These are phyloP conservation scores for Cladosporium sp. DNA, from an alignment of 2,329 filamentous ascomycete species.

Conservation along the genomic window DNA sequence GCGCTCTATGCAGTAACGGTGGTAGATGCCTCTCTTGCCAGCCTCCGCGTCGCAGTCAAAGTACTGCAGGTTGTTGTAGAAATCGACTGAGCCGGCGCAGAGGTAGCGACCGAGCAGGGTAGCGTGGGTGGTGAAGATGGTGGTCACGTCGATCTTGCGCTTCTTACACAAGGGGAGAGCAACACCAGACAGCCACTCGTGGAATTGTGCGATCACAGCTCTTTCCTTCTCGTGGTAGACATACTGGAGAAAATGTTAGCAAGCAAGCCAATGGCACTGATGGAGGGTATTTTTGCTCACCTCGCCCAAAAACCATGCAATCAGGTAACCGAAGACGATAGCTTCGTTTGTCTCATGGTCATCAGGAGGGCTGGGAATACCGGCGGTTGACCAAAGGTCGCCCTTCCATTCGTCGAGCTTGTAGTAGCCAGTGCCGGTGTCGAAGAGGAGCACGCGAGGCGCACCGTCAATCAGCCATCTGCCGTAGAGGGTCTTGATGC, in stretches of 20 bases:
- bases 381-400: conserved; percentile 88
- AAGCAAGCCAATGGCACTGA: neutral
- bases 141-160: conserved; percentile 92
- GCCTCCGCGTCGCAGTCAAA: conserved; percentile 97
- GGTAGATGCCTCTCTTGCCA: conserved; percentile 97
- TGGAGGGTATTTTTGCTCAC: conserved; percentile 52
- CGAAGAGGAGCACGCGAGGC: conserved; percentile 88
- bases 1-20: conserved; percentile 96
- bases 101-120: conserved; percentile 94
- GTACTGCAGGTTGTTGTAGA: conserved; percentile 97
- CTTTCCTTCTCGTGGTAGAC: conserved; percentile 88
- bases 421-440: conserved; percentile 88
- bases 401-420: conserved; percentile 96
- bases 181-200: conserved; percentile 97
- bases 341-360: conserved; percentile 97
- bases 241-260: conserved; percentile 60
- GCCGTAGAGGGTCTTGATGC: conserved; percentile 87
- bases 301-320: conserved; percentile 98
- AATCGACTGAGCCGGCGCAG: conserved; percentile 95
- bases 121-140: conserved; percentile 97
- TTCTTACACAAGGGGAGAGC: conserved; percentile 89
- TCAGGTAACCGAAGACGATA: conserved; percentile 94
- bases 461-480: conserved; percentile 98
- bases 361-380: conserved; percentile 87
- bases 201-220: conserved; percentile 96